Conservation (phyloP, 305 asterid species). For the Rubia occidens region DNA sequence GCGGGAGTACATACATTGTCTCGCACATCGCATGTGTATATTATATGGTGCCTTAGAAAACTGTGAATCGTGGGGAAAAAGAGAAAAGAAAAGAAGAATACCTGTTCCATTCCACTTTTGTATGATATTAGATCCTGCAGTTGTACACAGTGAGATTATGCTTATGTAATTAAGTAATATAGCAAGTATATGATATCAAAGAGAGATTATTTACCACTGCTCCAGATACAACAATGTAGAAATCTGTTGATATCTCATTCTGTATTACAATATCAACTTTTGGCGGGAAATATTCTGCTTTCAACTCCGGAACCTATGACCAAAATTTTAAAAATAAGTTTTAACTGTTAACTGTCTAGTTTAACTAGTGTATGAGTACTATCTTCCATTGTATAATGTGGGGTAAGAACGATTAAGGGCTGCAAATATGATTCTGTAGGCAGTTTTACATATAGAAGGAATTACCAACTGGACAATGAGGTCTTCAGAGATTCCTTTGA, state of each 20-base stretch:
- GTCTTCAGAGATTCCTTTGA: conserved; percentile 76
- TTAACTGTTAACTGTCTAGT: neutral
- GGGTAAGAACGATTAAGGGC: neutral
- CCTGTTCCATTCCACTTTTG: conserved; percentile 72
- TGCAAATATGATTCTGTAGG: neutral
- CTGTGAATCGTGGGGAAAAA: neutral
- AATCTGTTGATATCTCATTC: conserved; percentile 88
- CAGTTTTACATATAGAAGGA: neutral
- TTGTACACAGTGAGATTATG: conserved; percentile 26
- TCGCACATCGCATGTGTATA: neutral
- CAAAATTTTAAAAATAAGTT: neutral
- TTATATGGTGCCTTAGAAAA: neutral
- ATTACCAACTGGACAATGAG: conserved; percentile 72
- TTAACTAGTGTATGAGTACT: neutral
- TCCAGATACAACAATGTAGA: conserved; percentile 80
- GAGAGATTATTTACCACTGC: conserved; percentile 53
- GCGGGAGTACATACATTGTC: neutral
- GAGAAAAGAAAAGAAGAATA: conserved; percentile 10
- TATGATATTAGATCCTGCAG: conserved; percentile 67
- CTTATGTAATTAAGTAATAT: conserved; percentile 8
- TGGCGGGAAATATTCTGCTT: conserved; percentile 91
- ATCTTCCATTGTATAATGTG: neutral
- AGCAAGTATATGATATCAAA: conserved; percentile 7
- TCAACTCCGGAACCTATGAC: conserved; percentile 81
- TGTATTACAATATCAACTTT: conserved; percentile 81